Evolutionary conservation across 2,329 filamentous ascomycete species (phyloP), one percentile per base, ranked within the genome.

Genomic region (Phoma sp.): DNA sequence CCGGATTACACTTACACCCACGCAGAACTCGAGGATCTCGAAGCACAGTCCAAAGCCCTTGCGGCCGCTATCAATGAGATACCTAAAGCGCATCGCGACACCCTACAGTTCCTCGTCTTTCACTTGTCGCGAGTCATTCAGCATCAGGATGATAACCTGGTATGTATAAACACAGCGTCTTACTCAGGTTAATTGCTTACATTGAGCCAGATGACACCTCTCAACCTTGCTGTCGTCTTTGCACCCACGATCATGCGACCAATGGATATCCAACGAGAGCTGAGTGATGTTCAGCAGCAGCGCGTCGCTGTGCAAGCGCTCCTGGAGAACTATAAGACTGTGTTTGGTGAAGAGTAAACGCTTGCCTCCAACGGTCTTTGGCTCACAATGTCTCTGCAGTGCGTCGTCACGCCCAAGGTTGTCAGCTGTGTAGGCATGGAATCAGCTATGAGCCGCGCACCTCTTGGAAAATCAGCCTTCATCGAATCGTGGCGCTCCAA

Each of bases 191-290:
- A 12, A 30, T 39, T 21, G 36, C 65, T 73, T 53, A 74, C 34
- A 32, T 20, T 1, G 23, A 7, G 7, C 7, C 30, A 91, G 87
- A 99, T 99, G 95, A 96, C 92, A 20, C 91, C 93, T 51, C 91
- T 96, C 77, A 99, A 99, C 72, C 79, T 98, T 57, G 92, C 95
- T 3, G 95, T 99, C 34, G 95, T 99, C 30, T 99, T 99, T 73
- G 95, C 95, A 7, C 95, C 95, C 7, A 99, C 95, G 1, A 96
- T 99, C 65, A 96, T 99, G 91, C 86, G 93, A 64, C 92, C 96
- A 51, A 83, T 87, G 71, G 93, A 89, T 68, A 84, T 98, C 57
- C 92, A 96, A 74, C 87, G 92, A 57, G 95, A 99, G 75, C 96
- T 99, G 87, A 93, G 88, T 25, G 95, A 99, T 73, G 96, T 96